These are phyloP conservation scores for Yarrowia yakushimensis DNA, from an alignment of 805 yeast species.

Conservation along the genomic window DNA sequence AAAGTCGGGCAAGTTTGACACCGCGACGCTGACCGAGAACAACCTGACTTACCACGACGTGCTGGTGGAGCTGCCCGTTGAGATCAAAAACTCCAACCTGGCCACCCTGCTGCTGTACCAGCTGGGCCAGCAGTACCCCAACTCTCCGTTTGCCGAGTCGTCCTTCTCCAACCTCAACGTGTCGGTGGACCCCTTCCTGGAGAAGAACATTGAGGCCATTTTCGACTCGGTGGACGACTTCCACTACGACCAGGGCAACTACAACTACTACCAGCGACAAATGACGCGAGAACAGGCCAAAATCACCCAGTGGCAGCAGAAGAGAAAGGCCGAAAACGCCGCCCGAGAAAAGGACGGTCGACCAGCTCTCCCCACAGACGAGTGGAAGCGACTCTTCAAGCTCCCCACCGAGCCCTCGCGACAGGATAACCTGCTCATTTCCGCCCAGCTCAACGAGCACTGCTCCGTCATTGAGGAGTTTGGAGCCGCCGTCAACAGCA, in stretches of 20 bases:
- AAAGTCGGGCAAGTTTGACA: conserved; percentile 56
- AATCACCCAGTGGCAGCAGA: conserved; percentile 71
- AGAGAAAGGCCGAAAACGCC: conserved; percentile 61
- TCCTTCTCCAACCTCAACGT: conserved; percentile 43
- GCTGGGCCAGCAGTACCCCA: conserved; percentile 26
- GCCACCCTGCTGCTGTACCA: conserved; percentile 51
- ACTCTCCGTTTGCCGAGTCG: conserved; percentile 22
- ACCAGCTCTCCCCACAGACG: conserved; percentile 47
- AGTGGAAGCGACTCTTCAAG: conserved; percentile 63
- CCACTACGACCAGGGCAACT: conserved; percentile 73
- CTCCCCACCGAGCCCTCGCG: conserved; percentile 74
- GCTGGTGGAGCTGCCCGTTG: conserved; percentile 67
- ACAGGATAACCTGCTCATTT: conserved; percentile 63
- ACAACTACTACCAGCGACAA: conserved; percentile 78
- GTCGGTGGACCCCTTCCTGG: conserved; percentile 43
- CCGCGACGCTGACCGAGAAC: conserved; percentile 57
- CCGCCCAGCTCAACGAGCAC: conserved; percentile 65
- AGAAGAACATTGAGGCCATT: conserved; percentile 54
- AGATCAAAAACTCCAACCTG: conserved; percentile 64
- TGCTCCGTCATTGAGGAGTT: conserved; percentile 69
- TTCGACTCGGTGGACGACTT: conserved; percentile 68
- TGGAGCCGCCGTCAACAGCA: conserved; percentile 63
- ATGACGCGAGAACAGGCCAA: conserved; percentile 65
- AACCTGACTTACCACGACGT: conserved; percentile 62
- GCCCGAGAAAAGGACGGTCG: conserved; percentile 58